A percentile compares a stretch with the other conserved stretches of the same genome.
Conservation (phyloP, 176 grass and related monocot genomes). For the Themeda triandra region DNA sequence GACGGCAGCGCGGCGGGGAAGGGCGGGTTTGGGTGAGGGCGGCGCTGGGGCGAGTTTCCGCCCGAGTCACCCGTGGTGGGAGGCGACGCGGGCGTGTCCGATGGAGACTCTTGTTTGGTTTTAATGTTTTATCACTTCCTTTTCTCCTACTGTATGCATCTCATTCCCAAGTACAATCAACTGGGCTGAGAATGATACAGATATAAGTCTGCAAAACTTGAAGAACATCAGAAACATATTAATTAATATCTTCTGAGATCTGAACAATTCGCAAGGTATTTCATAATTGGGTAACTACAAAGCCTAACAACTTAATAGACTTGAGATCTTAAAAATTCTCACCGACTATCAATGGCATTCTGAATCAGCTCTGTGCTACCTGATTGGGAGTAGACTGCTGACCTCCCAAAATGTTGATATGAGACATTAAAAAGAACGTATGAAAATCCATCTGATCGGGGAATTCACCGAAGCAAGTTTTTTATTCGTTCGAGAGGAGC, state of each 20-base stretch:
- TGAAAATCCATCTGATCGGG: too few relatives aligned
- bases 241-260: not conserved
- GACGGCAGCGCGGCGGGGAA: too few relatives aligned
- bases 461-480: too few relatives aligned
- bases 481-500: too few relatives aligned
- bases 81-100: too few relatives aligned
- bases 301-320: not conserved
- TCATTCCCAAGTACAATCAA: conserved; percentile 92
- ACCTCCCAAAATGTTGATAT: conserved; percentile 74
- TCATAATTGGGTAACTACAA: not conserved
- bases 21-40: too few relatives aligned
- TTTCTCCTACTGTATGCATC: conserved; percentile 84
- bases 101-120: too few relatives aligned
- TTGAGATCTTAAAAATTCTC: not conserved
- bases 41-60: too few relatives aligned
- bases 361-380: conserved; percentile 64
- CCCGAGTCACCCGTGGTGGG: too few relatives aligned
- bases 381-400: conserved; percentile 62
- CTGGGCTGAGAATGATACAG: conserved; percentile 64
- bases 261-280: conserved; percentile 1
- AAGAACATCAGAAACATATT: not conserved
- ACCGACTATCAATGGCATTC: conserved; percentile 92
- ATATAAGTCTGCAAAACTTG: not conserved
- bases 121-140: too few relatives aligned
- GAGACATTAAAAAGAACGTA: too few relatives aligned